Percentiles rank a stretch among this genome's conserved stretches.
These are phyloP conservation scores for Verticillium tricorpus DNA, from an alignment of 2,329 filamentous ascomycete genomes.

Conservation along the genomic window DNA sequence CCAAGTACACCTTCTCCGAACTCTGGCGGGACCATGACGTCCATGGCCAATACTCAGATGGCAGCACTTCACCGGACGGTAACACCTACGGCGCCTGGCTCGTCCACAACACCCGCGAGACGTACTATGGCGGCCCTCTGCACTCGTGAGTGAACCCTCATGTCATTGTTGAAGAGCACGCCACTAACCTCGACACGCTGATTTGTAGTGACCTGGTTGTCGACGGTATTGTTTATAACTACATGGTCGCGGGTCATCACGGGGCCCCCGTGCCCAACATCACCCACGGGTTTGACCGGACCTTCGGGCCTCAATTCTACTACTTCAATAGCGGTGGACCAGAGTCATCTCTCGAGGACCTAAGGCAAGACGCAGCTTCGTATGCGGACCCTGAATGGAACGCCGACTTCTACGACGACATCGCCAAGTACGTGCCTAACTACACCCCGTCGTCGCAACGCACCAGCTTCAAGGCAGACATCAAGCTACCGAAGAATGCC, in stretches of 20 bases:
- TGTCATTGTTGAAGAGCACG: neutral
- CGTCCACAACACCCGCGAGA: constrained; percentile 60
- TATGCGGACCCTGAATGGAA: constrained; percentile 50
- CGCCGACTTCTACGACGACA: constrained; percentile 56
- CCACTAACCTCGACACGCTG: too few species aligned
- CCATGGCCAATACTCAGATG: constrained; percentile 43
- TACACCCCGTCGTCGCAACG: constrained; percentile 49
- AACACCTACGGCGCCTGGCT: constrained; percentile 57
- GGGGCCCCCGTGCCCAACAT: constrained; percentile 61
- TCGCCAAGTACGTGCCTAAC: constrained; percentile 53
- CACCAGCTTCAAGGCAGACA: constrained; percentile 41
- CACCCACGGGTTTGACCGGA: constrained; percentile 59
- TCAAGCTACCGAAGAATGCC: constrained; percentile 47
- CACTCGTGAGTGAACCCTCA: constrained; percentile 35
- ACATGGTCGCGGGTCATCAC: constrained; percentile 58
- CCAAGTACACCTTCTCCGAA: constrained; percentile 60
- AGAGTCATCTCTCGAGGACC: neutral
- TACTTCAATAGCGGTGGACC: constrained; percentile 46
- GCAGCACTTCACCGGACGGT: constrained; percentile 38
- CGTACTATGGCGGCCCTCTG: constrained; percentile 56
- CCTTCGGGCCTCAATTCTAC: constrained; percentile 60
- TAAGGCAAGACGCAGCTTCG: constrained; percentile 41
- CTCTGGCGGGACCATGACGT: constrained; percentile 54
- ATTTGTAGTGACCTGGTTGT: constrained; percentile 46
- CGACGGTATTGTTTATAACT: constrained; percentile 63